Percentiles rank a stretch among this genome's conserved stretches.
phyloP scores from a whole-genome alignment of 148 eudicot species.

The Cornus suecica region DNA sequence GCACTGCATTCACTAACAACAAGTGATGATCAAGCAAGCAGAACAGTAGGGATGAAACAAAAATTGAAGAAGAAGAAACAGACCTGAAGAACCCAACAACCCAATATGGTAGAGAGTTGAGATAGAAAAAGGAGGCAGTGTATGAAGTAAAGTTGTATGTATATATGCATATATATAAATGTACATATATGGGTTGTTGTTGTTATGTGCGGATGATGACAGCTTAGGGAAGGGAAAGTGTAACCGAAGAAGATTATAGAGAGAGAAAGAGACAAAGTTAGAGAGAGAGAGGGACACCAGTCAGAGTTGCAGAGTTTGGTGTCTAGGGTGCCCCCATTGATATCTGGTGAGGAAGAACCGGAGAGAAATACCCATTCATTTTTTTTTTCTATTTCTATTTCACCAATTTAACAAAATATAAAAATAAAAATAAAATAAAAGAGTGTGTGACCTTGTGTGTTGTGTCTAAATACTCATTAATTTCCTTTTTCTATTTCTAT shows the following conservation, averaged over 20 bases:
- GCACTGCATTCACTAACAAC: slow-evolving; percentile 8
- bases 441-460: too few relatives aligned
- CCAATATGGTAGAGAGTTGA: background rate
- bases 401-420: too few relatives aligned
- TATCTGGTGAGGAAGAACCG: slow-evolving; percentile 2
- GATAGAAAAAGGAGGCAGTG: background rate
- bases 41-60: background rate
- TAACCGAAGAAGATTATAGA: background rate
- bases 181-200: background rate
- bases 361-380: background rate
- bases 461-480: too few relatives aligned
- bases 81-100: slow-evolving; percentile 9
- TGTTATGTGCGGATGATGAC: background rate
- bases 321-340: slow-evolving; percentile 11
- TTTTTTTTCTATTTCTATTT: too few relatives aligned
- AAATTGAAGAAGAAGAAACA: background rate
- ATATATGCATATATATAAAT: too few relatives aligned
- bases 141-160: too few relatives aligned
- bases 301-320: slow-evolving; percentile 7
- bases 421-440: too few relatives aligned
- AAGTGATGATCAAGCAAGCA: background rate
- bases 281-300: slow-evolving; percentile 4
- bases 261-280: background rate
- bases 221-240: slow-evolving; percentile 2
- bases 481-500: too few relatives aligned